Evolutionary conservation across 495 filamentous ascomycete genomes (phyloP).

Genomic region (Coniosporium apollinis): DNA sequence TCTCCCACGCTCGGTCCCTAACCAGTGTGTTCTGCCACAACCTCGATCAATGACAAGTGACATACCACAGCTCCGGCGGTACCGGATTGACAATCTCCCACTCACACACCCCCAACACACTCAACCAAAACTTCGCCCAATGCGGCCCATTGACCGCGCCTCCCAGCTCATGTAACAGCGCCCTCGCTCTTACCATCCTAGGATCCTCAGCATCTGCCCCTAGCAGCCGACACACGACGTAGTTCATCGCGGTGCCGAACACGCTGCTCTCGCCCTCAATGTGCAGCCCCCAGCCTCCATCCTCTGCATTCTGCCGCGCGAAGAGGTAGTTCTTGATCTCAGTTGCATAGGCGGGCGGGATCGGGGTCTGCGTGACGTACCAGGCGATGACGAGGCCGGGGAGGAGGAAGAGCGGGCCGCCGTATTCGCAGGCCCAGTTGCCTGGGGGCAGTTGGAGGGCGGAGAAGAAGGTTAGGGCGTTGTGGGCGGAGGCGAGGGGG

Average conservation of each 20-base stretch:
- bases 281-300: constrained; percentile 94
- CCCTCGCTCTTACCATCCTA: constrained; percentile 73
- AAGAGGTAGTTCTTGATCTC: constrained; percentile 93
- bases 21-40: too few species aligned
- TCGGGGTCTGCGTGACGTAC: constrained; percentile 78
- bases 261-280: constrained; percentile 89
- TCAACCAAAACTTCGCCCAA: constrained; percentile 91
- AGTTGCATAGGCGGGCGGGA: constrained; percentile 61
- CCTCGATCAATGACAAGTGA: too few species aligned
- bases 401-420: constrained; percentile 75
- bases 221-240: constrained; percentile 67
- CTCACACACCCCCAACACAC: constrained; percentile 61
- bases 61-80: constrained; percentile 76
- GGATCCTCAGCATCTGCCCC: constrained; percentile 78
- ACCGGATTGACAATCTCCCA: constrained; percentile 93
- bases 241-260: constrained; percentile 83
- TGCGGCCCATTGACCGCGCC: constrained; percentile 75
- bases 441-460: constrained; percentile 74
- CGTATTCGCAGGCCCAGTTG: constrained; percentile 96
- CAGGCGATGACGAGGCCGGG: constrained; percentile 75
- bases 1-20: too few species aligned
- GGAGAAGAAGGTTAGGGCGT: constrained; percentile 80
- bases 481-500: constrained; percentile 59
- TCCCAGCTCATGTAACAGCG: constrained; percentile 66
- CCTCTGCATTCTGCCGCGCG: constrained; percentile 65